Evolutionary conservation across 345 rosid species (phyloP), one percentile per base, ranked within the genome.

Genomic region (Raphanus sativus): DNA sequence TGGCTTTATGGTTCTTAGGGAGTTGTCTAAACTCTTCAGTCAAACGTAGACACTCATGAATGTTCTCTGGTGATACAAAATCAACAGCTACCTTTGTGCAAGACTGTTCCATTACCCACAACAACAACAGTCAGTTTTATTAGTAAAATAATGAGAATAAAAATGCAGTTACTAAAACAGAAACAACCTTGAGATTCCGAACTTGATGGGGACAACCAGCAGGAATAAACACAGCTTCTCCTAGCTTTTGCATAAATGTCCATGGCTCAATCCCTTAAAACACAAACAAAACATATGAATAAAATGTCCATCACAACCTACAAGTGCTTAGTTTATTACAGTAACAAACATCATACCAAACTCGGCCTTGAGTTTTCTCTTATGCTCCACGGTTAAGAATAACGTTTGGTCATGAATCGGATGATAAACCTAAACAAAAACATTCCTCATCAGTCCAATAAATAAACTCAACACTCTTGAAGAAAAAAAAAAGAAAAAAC

Each of bases 151-250:
- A 34, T n/a, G 15, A 45, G 59, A 26, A 60, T 36, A 62, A 4
- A 52, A 62, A 4, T 21, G 16, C 60, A 21, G 60, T 13, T 24
- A 8, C 15, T 30, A 24, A 73, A 67, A 50, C 70, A 73, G 2
- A 7, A 48, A 16, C 4, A 81, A 91, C 99, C 98, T 86, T 90
- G 36, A 92, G 92, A 77, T 95, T 95, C 67, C 99, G 86, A 58
- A 95, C 99, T 89, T 95, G 99, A 81, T 95, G 98, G 8, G 99
- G 98, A 80, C 99, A 95, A 67, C 99, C 99, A 1, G 97, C 96
- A 0, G 99, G 99, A 50, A 95, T 92, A 73, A 92, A 92, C 60
- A 95, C 94, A 7, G 97, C 98, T 65, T 92, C 99, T 52, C 98
- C 98, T 6, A 89, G 81, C 30, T 77, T 85, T 69, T 92, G 99